Base-by-base conservation (phyloP, 805 yeast genomes). In the Suhomyces xylopsoci region DNA sequence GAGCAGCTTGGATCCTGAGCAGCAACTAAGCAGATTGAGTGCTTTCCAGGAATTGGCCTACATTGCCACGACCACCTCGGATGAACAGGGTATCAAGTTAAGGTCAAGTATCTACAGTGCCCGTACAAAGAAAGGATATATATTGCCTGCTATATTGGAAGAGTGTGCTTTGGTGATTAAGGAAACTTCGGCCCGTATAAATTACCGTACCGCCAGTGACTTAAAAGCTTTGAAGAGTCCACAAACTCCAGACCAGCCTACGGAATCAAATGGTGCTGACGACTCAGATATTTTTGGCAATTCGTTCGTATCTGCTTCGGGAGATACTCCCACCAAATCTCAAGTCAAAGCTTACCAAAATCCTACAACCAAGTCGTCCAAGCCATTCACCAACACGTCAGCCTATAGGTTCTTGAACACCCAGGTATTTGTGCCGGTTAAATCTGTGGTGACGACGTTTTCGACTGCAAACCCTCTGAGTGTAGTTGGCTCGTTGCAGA, bases 21-120 rank as follows among this genome's bases (percentile, higher is more conserved):
- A 64, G 47, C 67, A 65, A 50, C 60, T 74, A 47, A 57, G 65
- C 48, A 79, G 83, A 54, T 63, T 83, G 53, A 83, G 90, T 1
- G 91, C 93, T 2, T 87, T 82, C 68, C 93, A 88, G 67, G 94
- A 88, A 62, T 71, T 87, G 50, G 87, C 89, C 0, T 84, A 80
- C 59, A 72, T 87, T 46, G 72, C 91, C 7, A 79, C 83, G 1
- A 38, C 42, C 24, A 68, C 82, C 2, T 63, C 73, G 1, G 63
- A 58, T 42, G 55, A 59, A 6, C 74, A 69, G 49, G 75, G 69
- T 6, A 57, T 68, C 3, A 76, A 79, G 48, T 70, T 80, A 49
- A 76, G 92, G 63, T 57, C 65, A 26, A 73, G 82, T 3, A 79
- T 87, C 25, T 87, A 83, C 63, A 76, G 76, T 55, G 77, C 79